Evolutionary conservation across 106 monocot species (phyloP).

Genomic region (Allium fistulosum): DNA sequence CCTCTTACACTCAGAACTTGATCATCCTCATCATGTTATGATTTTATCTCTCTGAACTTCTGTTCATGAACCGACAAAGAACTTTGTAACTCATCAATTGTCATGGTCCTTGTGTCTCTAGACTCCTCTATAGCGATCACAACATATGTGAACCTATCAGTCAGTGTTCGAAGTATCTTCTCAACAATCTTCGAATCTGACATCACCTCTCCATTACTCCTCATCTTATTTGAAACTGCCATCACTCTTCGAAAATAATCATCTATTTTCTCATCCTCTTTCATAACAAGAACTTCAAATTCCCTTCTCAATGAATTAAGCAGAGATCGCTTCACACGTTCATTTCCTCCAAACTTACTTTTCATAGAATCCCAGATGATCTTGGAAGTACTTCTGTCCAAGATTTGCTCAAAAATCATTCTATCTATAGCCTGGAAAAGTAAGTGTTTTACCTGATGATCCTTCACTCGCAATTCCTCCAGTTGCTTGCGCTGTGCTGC

Average conservation of each 20-base stretch:
- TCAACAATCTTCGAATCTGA: background rate
- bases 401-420: no score
- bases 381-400: background rate
- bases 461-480: no score
- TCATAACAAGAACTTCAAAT: background rate
- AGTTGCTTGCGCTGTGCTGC: no score
- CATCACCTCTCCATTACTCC: background rate
- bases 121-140: conserved; percentile 1
- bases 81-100: conserved; percentile 1
- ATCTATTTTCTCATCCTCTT: background rate
- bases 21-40: no score
- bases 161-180: background rate
- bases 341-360: background rate
- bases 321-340: background rate
- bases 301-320: background rate
- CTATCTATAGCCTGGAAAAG: no score
- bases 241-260: background rate
- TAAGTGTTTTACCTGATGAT: no score
- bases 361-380: background rate
- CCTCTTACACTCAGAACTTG: no score
- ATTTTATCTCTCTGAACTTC: background rate
- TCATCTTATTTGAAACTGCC: background rate
- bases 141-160: background rate
- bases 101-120: background rate
- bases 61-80: conserved; percentile 1